These are phyloP conservation scores for Suhomyces xylopsoci DNA, from an alignment of 805 yeast species.

Conservation along the genomic window DNA sequence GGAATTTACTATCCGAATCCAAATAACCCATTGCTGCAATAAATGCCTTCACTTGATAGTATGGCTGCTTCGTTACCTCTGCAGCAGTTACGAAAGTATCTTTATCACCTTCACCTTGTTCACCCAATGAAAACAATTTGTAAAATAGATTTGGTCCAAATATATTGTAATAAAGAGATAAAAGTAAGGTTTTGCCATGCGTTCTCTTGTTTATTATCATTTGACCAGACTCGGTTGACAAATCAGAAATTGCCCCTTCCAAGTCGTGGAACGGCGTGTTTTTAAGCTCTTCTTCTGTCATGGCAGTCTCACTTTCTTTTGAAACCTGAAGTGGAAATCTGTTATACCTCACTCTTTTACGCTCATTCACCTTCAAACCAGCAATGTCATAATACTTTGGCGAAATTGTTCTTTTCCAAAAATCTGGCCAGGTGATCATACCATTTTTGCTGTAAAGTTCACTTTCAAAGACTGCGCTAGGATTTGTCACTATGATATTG, in stretches of 20 bases:
- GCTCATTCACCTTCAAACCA: constrained; percentile 27
- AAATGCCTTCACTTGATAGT: constrained; percentile 37
- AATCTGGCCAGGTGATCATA: constrained; percentile 44
- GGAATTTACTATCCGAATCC: constrained; percentile 18
- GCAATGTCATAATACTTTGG: constrained; percentile 37
- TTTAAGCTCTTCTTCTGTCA: constrained; percentile 8
- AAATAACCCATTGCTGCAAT: constrained; percentile 32
- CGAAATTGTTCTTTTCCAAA: constrained; percentile 38
- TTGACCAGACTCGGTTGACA: constrained; percentile 71
- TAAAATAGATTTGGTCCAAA: constrained; percentile 61
- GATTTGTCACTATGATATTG: constrained; percentile 27
- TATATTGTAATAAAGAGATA: constrained; percentile 63
- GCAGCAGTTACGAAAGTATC: constrained; percentile 21
- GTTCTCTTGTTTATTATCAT: constrained; percentile 53
- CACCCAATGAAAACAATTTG: constrained; percentile 57
- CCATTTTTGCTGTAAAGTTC: constrained; percentile 27
- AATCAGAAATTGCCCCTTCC: constrained; percentile 65
- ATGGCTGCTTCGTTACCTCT: constrained; percentile 11
- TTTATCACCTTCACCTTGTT: constrained; percentile 25
- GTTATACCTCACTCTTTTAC: constrained; percentile 22
- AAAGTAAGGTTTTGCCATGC: constrained; percentile 55
- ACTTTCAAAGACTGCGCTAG: constrained; percentile 29
- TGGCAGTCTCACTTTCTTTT: constrained; percentile 1
- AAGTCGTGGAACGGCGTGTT: constrained; percentile 57
- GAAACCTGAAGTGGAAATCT: constrained; percentile 21